These are phyloP conservation scores for Rhamnella rubrinervis DNA, from an alignment of 331 rosid species.

Conservation along the genomic window DNA sequence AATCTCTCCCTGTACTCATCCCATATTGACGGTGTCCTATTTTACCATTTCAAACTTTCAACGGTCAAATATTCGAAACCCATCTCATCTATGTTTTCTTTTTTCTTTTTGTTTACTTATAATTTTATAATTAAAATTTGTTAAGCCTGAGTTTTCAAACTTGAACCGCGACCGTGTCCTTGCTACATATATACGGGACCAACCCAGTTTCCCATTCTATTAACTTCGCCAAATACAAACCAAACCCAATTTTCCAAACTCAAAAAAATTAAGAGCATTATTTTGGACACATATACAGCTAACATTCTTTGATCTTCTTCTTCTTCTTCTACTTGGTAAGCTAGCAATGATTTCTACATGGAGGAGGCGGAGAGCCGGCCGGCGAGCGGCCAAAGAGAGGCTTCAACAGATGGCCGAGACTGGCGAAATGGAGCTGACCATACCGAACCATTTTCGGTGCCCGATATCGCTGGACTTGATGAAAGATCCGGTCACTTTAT, in stretches of 20 bases:
- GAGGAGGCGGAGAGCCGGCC: slow-evolving; percentile 35
- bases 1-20: neutral
- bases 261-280: neutral
- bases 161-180: too few species aligned
- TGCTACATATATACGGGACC: too few species aligned
- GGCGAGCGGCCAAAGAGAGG: slow-evolving; percentile 8
- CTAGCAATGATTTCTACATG: slow-evolving; percentile 40
- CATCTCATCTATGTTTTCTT: neutral
- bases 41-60: slow-evolving; percentile 41
- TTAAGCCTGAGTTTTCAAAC: too few species aligned
- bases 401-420: neutral
- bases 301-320: too few species aligned
- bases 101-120: too few species aligned
- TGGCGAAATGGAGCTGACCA: slow-evolving; percentile 29
- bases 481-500: slow-evolving; percentile 57
- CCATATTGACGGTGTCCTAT: slow-evolving; percentile 6
- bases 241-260: neutral
- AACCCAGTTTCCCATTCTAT: too few species aligned
- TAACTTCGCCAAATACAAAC: neutral
- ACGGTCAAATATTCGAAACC: slow-evolving; percentile 37
- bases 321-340: neutral
- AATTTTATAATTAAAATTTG: too few species aligned
- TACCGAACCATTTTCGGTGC: slow-evolving; percentile 46
- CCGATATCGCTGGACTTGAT: slow-evolving; percentile 57
- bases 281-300: neutral